Evolutionary conservation across 257 asterid species (phyloP).

Genomic region (Solanum pimpinellifolium): DNA sequence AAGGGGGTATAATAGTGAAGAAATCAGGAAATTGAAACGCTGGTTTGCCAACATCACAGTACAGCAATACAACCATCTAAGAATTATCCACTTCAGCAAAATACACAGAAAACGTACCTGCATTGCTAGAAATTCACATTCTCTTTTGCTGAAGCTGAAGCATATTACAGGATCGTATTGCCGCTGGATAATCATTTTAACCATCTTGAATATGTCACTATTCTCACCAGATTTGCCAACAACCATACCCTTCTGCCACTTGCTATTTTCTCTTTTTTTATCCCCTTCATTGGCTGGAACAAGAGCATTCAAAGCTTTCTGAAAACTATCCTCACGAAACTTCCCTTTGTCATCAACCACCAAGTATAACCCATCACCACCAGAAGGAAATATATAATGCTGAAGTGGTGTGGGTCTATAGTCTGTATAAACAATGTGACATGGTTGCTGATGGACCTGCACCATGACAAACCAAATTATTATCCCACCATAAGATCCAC

Average conservation of each 20-base stretch:
- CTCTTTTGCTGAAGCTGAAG: slow-evolving; percentile 99
- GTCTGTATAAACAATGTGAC: slow-evolving; percentile 95
- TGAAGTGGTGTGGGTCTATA: slow-evolving; percentile 98
- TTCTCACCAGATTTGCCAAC: slow-evolving; percentile 79
- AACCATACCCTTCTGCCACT: slow-evolving; percentile 65
- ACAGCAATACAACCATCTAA: not conserved
- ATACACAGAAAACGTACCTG: slow-evolving; percentile 43
- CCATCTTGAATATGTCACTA: slow-evolving; percentile 94
- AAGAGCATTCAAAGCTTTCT: slow-evolving; percentile 84
- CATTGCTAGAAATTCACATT: slow-evolving; percentile 97
- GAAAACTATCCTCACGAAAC: slow-evolving; percentile 95
- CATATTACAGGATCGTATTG: slow-evolving; percentile 99
- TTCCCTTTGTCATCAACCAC: slow-evolving; percentile 93
- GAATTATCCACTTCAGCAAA: not conserved
- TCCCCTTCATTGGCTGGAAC: slow-evolving; percentile 50
- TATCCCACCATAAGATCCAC: not conserved
- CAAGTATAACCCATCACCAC: slow-evolving; percentile 88
- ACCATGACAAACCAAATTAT: slow-evolving; percentile 17
- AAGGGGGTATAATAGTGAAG: not conserved
- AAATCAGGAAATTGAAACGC: not conserved
- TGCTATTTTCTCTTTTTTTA: slow-evolving; percentile 53
- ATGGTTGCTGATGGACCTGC: slow-evolving; percentile 97
- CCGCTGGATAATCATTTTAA: slow-evolving; percentile 87
- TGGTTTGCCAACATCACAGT: not conserved
- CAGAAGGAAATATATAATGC: slow-evolving; percentile 88